Conservation (phyloP, 345 rosid species). For the Viola odorata region DNA sequence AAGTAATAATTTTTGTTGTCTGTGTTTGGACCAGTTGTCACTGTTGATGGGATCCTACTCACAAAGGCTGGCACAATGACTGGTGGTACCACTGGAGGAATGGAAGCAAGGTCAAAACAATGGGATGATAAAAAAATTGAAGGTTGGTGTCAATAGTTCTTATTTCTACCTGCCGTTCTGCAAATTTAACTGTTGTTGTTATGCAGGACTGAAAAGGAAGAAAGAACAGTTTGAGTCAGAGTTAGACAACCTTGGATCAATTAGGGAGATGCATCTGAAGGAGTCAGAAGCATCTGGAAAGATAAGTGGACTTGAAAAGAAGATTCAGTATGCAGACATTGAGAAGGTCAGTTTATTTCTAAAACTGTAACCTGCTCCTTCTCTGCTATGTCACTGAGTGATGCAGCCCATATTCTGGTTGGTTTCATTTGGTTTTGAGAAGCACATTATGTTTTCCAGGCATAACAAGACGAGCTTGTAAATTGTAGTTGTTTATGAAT, state of each 20-base stretch:
- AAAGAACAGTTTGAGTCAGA: constrained; percentile 74
- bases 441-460: too few relatives aligned
- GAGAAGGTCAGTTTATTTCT: constrained; percentile 56
- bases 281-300: constrained; percentile 91
- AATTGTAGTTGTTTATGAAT: too few relatives aligned
- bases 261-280: constrained; percentile 88
- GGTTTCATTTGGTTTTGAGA: not conserved
- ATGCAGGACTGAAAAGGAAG: constrained; percentile 60
- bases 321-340: constrained; percentile 91
- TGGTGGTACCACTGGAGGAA: constrained; percentile 98
- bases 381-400: not conserved
- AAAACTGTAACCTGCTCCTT: not conserved
- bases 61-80: constrained; percentile 99
- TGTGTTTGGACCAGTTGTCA: constrained; percentile 62
- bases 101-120: constrained; percentile 94
- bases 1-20: constrained; percentile 3
- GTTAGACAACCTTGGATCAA: constrained; percentile 82
- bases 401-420: not conserved
- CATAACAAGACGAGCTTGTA: too few relatives aligned
- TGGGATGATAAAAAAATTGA: constrained; percentile 97
- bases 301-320: constrained; percentile 93
- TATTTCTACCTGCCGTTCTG: constrained; percentile 5
- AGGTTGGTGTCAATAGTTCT: constrained; percentile 38
- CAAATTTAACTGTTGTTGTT: constrained; percentile 14
- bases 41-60: constrained; percentile 88